phyloP scores from a whole-genome alignment of 148 eudicot species.

The Spergularia marina region DNA sequence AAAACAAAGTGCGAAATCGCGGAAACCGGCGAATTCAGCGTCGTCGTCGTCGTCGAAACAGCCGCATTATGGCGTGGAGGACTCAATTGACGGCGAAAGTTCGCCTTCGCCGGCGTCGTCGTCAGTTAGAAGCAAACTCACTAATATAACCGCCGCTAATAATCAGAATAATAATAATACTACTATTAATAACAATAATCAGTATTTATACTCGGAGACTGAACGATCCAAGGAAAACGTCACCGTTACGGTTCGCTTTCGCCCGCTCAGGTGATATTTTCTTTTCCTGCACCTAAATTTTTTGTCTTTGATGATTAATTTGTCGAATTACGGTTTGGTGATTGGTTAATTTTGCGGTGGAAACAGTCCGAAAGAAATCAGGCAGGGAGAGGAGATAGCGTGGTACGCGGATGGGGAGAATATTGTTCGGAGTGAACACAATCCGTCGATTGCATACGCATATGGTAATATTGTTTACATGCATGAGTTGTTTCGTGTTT shows the following conservation, averaged over 20 bases:
- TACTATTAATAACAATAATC: slow-evolving; percentile 21
- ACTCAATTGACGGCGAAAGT: slow-evolving; percentile 50
- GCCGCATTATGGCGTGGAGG: slow-evolving; percentile 41
- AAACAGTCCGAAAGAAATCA: slow-evolving; percentile 84
- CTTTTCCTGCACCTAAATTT: background rate
- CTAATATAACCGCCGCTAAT: background rate
- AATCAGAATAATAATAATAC: background rate
- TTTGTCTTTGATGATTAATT: background rate
- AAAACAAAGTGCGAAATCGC: slow-evolving; percentile 42
- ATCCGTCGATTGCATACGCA: slow-evolving; percentile 82
- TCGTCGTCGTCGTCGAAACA: slow-evolving; percentile 70
- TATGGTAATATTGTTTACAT: slow-evolving; percentile 52
- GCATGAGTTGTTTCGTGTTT: slow-evolving; percentile 2
- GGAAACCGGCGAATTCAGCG: slow-evolving; percentile 54
- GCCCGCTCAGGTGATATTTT: slow-evolving; percentile 77
- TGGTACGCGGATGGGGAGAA: slow-evolving; percentile 99
- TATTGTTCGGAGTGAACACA: slow-evolving; percentile 79
- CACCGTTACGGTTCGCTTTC: slow-evolving; percentile 92
- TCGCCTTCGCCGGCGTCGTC: slow-evolving; percentile 80
- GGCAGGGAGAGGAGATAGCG: slow-evolving; percentile 94
- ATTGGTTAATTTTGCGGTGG: slow-evolving; percentile 21
- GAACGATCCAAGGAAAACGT: slow-evolving; percentile 92
- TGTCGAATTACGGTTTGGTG: slow-evolving; percentile 22
- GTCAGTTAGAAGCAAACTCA: slow-evolving; percentile 52
- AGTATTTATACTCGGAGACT: slow-evolving; percentile 44